phyloP scores from a whole-genome alignment of 257 asterid species.

The Prunella vulgaris region DNA sequence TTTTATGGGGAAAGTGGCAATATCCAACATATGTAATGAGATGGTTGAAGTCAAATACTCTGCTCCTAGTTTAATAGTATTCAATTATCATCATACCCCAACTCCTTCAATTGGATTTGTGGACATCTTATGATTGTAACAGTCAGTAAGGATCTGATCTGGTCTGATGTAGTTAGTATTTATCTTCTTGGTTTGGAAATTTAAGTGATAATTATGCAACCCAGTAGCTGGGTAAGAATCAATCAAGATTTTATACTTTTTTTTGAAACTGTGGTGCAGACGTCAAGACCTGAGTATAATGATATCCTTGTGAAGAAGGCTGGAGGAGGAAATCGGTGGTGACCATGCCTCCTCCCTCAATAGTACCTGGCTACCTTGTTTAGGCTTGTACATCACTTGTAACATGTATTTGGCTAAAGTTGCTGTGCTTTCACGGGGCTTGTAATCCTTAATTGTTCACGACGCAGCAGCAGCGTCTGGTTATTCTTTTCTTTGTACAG shows the following conservation, averaged over 20 bases:
- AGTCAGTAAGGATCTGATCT: not conserved
- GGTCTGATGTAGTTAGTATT: too few relatives aligned
- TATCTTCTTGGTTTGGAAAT: not conserved
- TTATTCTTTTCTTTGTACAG: not conserved
- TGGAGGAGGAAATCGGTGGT: constrained; percentile 86
- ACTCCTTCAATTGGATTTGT: not conserved
- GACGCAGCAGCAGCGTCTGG: not conserved
- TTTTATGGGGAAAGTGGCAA: not conserved
- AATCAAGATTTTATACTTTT: not conserved
- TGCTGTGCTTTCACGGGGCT: not conserved
- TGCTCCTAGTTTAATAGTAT: too few relatives aligned
- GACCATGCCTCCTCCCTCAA: too few relatives aligned
- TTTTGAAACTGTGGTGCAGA: constrained; percentile 46
- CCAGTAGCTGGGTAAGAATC: too few relatives aligned
- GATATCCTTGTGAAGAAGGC: constrained; percentile 88
- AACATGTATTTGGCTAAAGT: not conserved
- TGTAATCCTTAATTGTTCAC: not conserved
- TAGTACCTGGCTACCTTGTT: not conserved
- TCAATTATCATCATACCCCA: not conserved
- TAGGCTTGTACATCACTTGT: not conserved
- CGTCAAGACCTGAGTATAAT: constrained; percentile 92
- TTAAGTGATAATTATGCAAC: not conserved
- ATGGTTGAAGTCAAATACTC: not conserved
- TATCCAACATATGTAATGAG: not conserved
- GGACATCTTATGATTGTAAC: not conserved